Conservation (phyloP, 768 basidiomycete species). For the Rossbeevera mucosa region DNA sequence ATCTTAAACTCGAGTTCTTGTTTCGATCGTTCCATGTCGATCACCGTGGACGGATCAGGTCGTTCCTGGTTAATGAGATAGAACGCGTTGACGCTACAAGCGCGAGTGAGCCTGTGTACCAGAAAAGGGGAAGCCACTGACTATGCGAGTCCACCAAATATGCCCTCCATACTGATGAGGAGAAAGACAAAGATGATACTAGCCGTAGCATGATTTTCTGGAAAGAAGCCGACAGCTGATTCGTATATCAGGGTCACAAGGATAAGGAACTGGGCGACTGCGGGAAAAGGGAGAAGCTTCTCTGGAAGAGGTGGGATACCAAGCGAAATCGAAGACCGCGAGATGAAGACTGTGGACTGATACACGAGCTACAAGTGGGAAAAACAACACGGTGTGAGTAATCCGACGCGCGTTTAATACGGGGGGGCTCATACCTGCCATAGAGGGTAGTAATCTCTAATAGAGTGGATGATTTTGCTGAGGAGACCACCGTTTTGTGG, state of each 20-base stretch:
- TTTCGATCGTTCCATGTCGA: slow-evolving; percentile 54
- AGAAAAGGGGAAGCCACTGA: slow-evolving; percentile 33
- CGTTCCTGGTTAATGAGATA: slow-evolving; percentile 77
- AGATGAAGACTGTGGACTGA: slow-evolving; percentile 88
- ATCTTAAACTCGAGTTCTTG: slow-evolving; percentile 89
- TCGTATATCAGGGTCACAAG: slow-evolving; percentile 60
- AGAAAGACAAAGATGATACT: slow-evolving; percentile 65
- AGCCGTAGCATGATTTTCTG: slow-evolving; percentile 36
- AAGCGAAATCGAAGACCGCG: slow-evolving; percentile 84
- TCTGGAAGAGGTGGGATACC: slow-evolving; percentile 76
- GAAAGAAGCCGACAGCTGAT: slow-evolving; percentile 64
- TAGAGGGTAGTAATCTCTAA: slow-evolving; percentile 91
- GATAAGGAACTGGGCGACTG: slow-evolving; percentile 64
- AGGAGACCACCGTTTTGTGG: slow-evolving; percentile 63
- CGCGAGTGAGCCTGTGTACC: neutral
- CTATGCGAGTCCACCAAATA: slow-evolving; percentile 93
- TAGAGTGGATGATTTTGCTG: slow-evolving; percentile 72
- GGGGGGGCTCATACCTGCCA: slow-evolving; percentile 64
- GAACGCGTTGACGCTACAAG: slow-evolving; percentile 77
- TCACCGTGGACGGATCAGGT: slow-evolving; percentile 40
- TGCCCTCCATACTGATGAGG: slow-evolving; percentile 82
- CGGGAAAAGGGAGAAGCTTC: slow-evolving; percentile 66
- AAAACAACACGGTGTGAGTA: neutral
- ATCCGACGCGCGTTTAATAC: slow-evolving; percentile 4
- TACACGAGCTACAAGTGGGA: slow-evolving; percentile 59